Percentiles rank a stretch among this genome's conserved stretches.
Evolutionary conservation across 2,329 filamentous ascomycete species (phyloP).

Genomic region (Ascochyta viciae-villosae): DNA sequence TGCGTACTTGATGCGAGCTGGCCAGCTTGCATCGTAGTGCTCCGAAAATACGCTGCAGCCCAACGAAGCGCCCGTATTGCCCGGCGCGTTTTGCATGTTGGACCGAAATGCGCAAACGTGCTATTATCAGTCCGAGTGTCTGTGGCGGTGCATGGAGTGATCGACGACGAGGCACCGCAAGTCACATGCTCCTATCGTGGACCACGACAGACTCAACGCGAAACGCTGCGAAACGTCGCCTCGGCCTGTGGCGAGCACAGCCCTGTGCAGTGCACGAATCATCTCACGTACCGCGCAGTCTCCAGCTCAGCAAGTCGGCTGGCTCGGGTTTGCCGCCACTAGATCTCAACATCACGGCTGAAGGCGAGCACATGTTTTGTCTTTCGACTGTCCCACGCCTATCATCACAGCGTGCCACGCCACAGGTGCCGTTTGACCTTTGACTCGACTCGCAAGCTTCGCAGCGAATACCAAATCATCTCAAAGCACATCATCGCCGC

Average conservation of each 20-base stretch:
- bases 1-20: constrained; percentile 33
- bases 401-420: neutral
- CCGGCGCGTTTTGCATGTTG: constrained; percentile 1
- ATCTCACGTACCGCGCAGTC: constrained; percentile 16
- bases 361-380: neutral
- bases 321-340: constrained; percentile 5
- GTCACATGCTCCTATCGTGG: constrained; percentile 35
- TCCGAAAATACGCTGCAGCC: constrained; percentile 40
- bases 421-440: neutral
- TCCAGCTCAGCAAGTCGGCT: constrained; percentile 13
- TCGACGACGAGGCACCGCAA: constrained; percentile 23
- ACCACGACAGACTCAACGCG: constrained; percentile 6
- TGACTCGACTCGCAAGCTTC: neutral
- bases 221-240: constrained; percentile 21
- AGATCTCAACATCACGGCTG: neutral
- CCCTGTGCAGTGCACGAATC: constrained; percentile 29
- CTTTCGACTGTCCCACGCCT: neutral
- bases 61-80: constrained; percentile 28
- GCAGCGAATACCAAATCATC: neutral
- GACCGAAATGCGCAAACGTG: constrained; percentile 19
- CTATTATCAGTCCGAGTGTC: constrained; percentile 18
- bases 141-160: constrained; percentile 44
- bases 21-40: constrained; percentile 42
- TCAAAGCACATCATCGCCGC: neutral
- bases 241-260: constrained; percentile 31